Evolutionary conservation across 2,329 filamentous ascomycete species (phyloP).

Genomic region (Claviceps capensis): DNA sequence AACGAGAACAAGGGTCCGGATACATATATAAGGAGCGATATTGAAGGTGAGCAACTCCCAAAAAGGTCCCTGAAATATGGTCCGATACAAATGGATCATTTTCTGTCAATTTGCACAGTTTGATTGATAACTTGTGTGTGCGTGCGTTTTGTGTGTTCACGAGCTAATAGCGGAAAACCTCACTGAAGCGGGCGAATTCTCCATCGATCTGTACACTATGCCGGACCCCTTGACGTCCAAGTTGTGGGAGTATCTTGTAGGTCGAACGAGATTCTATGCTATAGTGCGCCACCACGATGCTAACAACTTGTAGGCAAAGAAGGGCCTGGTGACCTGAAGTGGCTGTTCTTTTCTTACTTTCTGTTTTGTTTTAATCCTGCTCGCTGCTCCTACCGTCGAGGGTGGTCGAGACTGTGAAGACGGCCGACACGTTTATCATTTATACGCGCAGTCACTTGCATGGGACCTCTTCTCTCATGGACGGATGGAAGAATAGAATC

Average conservation of each 20-base stretch:
- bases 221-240: conserved; percentile 80
- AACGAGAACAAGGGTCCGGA: conserved; percentile 92
- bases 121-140: conserved; percentile 14
- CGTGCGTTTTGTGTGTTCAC: conserved; percentile 12
- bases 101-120: not conserved
- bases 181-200: conserved; percentile 74
- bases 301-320: conserved; percentile 21
- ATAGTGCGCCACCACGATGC: not conserved
- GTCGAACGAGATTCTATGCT: conserved; percentile 8
- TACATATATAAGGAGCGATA: conserved; percentile 93
- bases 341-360: not conserved
- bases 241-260: conserved; percentile 76
- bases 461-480: not conserved
- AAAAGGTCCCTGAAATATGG: not conserved
- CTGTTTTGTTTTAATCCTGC: not conserved
- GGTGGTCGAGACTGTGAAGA: not conserved
- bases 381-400: not conserved
- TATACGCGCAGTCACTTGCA: not conserved
- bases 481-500: no score
- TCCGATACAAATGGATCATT: no score
- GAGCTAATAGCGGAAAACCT: conserved; percentile 24
- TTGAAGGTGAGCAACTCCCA: conserved; percentile 64
- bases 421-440: not conserved
- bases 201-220: conserved; percentile 95
- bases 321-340: conserved; percentile 20